A percentile compares a stretch with the other conserved stretches of the same genome.
Evolutionary conservation across 768 basidiomycete genomes (phyloP).

Genomic region (Fomitopsis pulvina): DNA sequence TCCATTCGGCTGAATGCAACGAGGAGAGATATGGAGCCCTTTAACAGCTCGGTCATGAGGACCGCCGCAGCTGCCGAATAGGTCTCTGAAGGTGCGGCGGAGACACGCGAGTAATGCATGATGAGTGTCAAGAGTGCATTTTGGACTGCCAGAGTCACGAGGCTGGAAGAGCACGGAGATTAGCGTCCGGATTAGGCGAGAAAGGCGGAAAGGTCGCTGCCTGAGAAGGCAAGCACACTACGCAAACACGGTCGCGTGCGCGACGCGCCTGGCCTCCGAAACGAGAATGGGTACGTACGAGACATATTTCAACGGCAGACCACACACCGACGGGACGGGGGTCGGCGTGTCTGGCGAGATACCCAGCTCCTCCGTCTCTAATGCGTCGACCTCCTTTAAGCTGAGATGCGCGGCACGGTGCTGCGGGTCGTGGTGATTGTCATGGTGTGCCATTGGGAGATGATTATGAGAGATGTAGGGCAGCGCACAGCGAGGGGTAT

Average conservation of each 20-base stretch:
- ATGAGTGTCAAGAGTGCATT: conserved; percentile 88
- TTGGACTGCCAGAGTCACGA: conserved; percentile 84
- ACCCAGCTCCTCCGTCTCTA: conserved; percentile 33
- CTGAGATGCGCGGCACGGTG: conserved; percentile 16
- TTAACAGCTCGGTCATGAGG: conserved; percentile 89
- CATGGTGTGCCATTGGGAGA: conserved; percentile 18
- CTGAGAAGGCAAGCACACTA: conserved; percentile 1
- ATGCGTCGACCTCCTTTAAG: conserved; percentile 13
- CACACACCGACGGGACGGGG: conserved; percentile 51
- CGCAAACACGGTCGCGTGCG: conserved; percentile 1
- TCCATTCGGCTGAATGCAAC: conserved; percentile 75
- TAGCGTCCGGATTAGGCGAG: neutral
- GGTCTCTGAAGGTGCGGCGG: conserved; percentile 61
- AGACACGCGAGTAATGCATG: conserved; percentile 94
- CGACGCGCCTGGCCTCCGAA: neutral
- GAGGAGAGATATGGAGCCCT: conserved; percentile 78
- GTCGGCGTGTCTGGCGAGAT: conserved; percentile 28
- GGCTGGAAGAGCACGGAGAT: conserved; percentile 31
- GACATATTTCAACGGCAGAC: conserved; percentile 73
- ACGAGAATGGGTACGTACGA: conserved; percentile 18
- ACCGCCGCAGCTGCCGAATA: conserved; percentile 96
- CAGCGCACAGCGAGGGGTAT: conserved; percentile 14
- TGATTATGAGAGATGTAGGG: conserved; percentile 8
- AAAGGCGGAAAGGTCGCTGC: conserved; percentile 5
- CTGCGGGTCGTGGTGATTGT: conserved; percentile 16